Base-by-base conservation (phyloP, 2,329 filamentous ascomycete genomes). In the Fusarium algeriense region DNA sequence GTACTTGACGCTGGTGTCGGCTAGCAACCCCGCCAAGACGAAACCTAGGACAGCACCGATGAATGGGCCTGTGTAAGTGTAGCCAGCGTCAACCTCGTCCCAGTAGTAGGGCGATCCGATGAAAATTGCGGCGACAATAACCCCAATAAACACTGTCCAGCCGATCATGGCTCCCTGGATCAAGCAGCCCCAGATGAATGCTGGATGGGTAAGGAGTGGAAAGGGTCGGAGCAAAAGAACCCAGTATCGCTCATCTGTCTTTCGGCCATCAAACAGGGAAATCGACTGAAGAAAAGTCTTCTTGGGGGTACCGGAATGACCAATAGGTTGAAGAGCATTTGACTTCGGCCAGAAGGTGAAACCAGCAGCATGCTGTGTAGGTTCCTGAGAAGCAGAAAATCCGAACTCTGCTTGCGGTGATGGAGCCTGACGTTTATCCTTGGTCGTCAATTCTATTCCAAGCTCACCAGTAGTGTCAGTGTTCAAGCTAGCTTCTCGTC, bases 111-210 rank as follows among this genome's bases (percentile, higher is more conserved):
- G 93, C 4, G 92, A 91, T 4, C 91, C 91, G 49, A 97, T 87
- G 83, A 96, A 95, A 73, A 97, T 91, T 64, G 91, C 89, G n/a
- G 91, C 92, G 48, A 97, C 83, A 72, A 96, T 90, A 67, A 96
- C 91, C 61, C 93, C 92, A 71, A 97, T 95, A 77, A 98, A 93
- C 19, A 98, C 93, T 2, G 95, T 97, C 95, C 95, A 98, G 71
- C 95, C 95, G 76, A 98, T 97, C 77, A 97, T 89, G 7, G 93
- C 89, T 19, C 95, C 95, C 85, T 97, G 95, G 53, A 95, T 93
- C 6, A 98, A 85, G 75, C 85, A 86, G 28, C 85, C 86, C 93
- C 94, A 97, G 43, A 97, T 81, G 73, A 98, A 93, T 11, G 93
- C 93, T 0, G 94, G 95, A 78, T 98, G 95, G 10, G 92, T 80